These are phyloP conservation scores for Botrytis galanthina DNA, from an alignment of 2,329 filamentous ascomycete species.

Conservation along the genomic window DNA sequence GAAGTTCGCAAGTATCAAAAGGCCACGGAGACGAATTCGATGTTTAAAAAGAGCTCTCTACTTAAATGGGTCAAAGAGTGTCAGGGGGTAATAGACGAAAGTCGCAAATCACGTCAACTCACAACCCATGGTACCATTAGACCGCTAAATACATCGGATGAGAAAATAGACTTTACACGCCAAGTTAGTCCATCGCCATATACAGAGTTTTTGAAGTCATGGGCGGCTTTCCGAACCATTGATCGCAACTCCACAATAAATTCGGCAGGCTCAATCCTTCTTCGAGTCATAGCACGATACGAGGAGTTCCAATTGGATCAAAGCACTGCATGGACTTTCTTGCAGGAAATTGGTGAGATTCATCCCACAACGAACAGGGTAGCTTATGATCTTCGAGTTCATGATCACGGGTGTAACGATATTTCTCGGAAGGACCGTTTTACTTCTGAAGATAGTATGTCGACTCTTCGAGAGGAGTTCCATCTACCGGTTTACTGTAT, in stretches of 20 bases:
- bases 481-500: constrained; percentile 68
- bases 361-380: constrained; percentile 67
- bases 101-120: constrained; percentile 49
- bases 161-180: not conserved
- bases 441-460: constrained; percentile 46
- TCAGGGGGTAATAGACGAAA: constrained; percentile 50
- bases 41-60: not conserved
- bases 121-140: constrained; percentile 51
- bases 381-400: constrained; percentile 57
- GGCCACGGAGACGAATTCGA: not conserved
- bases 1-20: constrained; percentile 41
- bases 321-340: constrained; percentile 58
- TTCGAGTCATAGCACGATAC: constrained; percentile 63
- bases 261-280: constrained; percentile 60
- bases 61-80: constrained; percentile 51
- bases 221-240: constrained; percentile 59
- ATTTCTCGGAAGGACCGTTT: not conserved
- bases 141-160: constrained; percentile 33
- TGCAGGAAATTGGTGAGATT: constrained; percentile 73
- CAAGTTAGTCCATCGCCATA: not conserved
- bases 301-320: constrained; percentile 46
- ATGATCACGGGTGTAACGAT: not conserved
- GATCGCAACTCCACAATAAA: constrained; percentile 52
- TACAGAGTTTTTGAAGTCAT: constrained; percentile 62
- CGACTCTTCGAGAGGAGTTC: constrained; percentile 56